phyloP scores from a whole-genome alignment of 2,329 filamentous ascomycete genomes.

The Exutisphaerella laricina region DNA sequence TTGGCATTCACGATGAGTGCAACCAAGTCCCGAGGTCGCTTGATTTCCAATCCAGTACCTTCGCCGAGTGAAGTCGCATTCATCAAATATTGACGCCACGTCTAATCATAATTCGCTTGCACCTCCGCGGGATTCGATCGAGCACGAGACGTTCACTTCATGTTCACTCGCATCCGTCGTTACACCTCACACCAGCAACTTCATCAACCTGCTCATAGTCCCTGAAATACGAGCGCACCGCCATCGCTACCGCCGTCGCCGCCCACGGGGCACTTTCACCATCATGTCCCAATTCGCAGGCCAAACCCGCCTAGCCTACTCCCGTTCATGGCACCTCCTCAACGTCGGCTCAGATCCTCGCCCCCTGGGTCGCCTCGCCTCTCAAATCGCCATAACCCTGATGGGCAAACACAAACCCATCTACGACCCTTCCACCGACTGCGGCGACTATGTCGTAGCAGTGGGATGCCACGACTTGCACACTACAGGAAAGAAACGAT shows the following conservation, averaged over 20 bases:
- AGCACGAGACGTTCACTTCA: too few relatives aligned
- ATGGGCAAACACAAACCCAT: conserved; percentile 99
- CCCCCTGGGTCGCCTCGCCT: conserved; percentile 83
- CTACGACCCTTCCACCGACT: conserved; percentile 95
- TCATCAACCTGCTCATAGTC: background rate
- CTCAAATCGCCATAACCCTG: conserved; percentile 75
- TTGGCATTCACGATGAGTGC: background rate
- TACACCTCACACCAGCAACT: background rate
- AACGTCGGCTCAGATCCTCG: conserved; percentile 62
- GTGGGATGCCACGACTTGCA: conserved; percentile 83
- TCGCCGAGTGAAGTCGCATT: too few relatives aligned
- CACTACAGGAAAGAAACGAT: conserved; percentile 85
- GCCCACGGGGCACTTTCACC: conserved; percentile 16
- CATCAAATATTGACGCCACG: too few relatives aligned
- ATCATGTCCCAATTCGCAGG: conserved; percentile 75
- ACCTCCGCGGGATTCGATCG: too few relatives aligned
- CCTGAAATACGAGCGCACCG: background rate
- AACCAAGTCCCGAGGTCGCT: background rate
- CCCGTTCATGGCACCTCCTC: conserved; percentile 91
- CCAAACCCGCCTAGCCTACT: conserved; percentile 89
- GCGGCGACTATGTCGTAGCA: conserved; percentile 90
- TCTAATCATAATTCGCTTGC: too few relatives aligned
- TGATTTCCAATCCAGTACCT: background rate
- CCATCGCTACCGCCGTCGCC: background rate
- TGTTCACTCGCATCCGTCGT: background rate